Evolutionary conservation across 116 monocot genomes (phyloP).

Genomic region (Trichopus zeylanicus): DNA sequence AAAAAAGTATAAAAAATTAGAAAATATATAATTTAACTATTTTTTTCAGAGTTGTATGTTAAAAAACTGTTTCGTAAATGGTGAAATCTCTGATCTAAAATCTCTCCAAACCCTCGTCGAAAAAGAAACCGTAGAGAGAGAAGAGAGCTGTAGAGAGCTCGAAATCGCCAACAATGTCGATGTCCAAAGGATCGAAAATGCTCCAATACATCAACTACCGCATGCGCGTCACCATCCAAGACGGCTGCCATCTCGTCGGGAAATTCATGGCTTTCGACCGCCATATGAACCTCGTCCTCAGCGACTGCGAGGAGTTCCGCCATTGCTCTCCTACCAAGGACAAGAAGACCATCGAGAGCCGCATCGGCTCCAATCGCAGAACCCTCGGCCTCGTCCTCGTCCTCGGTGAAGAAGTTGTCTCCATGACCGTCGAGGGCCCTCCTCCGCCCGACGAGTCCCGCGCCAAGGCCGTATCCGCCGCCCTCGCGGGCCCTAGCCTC

Average conservation of each 20-base stretch:
- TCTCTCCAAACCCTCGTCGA: neutral
- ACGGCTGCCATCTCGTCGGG: conserved; percentile 88
- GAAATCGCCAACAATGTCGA: conserved; percentile 51
- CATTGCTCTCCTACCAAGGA: conserved; percentile 56
- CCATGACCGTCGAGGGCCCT: conserved; percentile 97
- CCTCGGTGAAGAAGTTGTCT: conserved; percentile 94
- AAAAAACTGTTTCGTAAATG: too few relatives aligned
- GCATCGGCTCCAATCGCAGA: conserved; percentile 66
- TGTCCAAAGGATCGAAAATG: conserved; percentile 99
- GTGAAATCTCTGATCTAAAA: too few relatives aligned
- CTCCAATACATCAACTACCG: conserved; percentile 98
- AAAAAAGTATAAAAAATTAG: too few relatives aligned
- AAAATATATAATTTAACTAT: too few relatives aligned
- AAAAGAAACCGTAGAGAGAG: conserved; percentile 7
- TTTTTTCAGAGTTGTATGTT: too few relatives aligned
- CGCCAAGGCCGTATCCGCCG: conserved; percentile 35
- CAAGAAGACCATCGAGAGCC: conserved; percentile 9
- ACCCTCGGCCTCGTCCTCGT: conserved; percentile 87
- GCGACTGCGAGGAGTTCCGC: conserved; percentile 93
- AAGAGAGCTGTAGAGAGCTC: too few relatives aligned
- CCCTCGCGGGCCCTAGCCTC: conserved; percentile 52
- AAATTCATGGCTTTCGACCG: conserved; percentile 99
- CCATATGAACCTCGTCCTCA: conserved; percentile 98
- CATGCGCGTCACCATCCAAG: conserved; percentile 97
- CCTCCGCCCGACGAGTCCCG: conserved; percentile 89